Evolutionary conservation across 805 yeast species (phyloP).

Genomic region (Wickerhamomyces bovis): DNA sequence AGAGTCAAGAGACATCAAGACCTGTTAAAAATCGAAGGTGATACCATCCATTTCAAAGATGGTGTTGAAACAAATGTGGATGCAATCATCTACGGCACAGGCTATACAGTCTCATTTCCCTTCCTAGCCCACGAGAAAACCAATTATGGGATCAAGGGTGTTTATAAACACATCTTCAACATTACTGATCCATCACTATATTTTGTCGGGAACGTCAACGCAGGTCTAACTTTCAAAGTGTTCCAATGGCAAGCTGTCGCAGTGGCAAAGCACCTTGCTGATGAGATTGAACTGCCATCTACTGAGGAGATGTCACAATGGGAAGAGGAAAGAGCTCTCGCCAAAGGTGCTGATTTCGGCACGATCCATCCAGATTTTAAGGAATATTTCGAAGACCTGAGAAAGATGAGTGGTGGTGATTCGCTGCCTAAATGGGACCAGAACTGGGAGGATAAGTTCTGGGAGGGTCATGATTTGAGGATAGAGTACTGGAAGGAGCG

Average conservation of each 20-base stretch:
- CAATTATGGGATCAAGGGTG: conserved; percentile 24
- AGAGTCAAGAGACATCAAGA: conserved; percentile 3
- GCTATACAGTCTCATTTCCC: conserved; percentile 41
- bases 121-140: conserved; percentile 24
- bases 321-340: conserved; percentile 24
- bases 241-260: conserved; percentile 48
- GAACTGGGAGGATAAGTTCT: conserved; percentile 6
- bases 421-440: conserved; percentile 5
- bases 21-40: conserved; percentile 8
- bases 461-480: conserved; percentile 8
- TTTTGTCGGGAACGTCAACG: conserved; percentile 33
- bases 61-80: conserved; percentile 43
- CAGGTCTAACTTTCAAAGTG: conserved; percentile 41
- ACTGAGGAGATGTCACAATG: conserved; percentile 33
- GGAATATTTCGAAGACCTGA: conserved; percentile 4
- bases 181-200: conserved; percentile 40
- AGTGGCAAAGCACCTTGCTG: conserved; percentile 46
- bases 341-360: conserved; percentile 13
- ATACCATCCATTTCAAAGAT: conserved; percentile 34
- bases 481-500: conserved; percentile 5
- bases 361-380: conserved; percentile 3
- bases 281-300: conserved; percentile 32
- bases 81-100: conserved; percentile 59
- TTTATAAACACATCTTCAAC: conserved; percentile 39
- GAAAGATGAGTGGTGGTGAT: conserved; percentile 3